phyloP scores from a whole-genome alignment of 768 basidiomycete species.

The Tricholoma flavovirens region DNA sequence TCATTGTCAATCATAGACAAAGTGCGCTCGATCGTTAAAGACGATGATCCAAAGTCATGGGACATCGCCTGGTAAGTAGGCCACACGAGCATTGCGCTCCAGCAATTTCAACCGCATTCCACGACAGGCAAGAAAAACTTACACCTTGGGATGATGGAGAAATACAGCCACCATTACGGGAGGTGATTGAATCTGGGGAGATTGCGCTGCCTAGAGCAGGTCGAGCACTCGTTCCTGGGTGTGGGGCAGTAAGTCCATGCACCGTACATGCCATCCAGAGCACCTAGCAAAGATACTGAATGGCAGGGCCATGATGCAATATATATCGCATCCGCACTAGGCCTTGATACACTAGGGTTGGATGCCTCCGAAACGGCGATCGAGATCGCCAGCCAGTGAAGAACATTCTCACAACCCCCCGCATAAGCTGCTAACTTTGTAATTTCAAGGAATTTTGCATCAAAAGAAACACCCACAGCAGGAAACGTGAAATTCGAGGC shows the following conservation, averaged over 20 bases:
- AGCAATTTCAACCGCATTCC: background rate
- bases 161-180: constrained; percentile 48
- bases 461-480: constrained; percentile 14
- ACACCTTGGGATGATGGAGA: constrained; percentile 63
- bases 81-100: background rate
- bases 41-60: constrained; percentile 21
- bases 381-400: constrained; percentile 37
- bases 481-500: constrained; percentile 34
- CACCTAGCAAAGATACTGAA: background rate
- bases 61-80: constrained; percentile 22
- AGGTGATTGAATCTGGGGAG: constrained; percentile 40
- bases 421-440: background rate
- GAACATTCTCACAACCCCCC: constrained; percentile 8
- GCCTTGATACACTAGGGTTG: constrained; percentile 43
- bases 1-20: background rate
- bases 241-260: constrained; percentile 37
- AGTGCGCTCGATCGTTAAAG: constrained; percentile 17
- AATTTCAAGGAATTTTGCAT: constrained; percentile 10
- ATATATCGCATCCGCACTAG: constrained; percentile 44
- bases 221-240: constrained; percentile 36
- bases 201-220: constrained; percentile 36
- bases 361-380: constrained; percentile 57
- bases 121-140: constrained; percentile 36
- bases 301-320: constrained; percentile 58
- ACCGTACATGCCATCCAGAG: background rate